Evolutionary conservation across 306 rosid genomes (phyloP).

Genomic region (Malus sieversii): DNA sequence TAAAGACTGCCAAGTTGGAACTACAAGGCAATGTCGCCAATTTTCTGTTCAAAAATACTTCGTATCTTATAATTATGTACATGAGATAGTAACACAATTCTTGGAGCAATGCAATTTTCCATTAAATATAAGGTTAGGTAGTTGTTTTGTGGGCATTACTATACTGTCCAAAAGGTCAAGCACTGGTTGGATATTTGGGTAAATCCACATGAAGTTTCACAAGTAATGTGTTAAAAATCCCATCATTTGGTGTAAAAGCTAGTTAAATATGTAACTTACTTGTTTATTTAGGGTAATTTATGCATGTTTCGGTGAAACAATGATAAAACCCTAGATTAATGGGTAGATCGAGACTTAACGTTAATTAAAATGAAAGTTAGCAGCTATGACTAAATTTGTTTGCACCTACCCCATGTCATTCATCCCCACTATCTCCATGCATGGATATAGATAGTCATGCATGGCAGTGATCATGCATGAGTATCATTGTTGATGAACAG

Average conservation of each 20-base stretch:
- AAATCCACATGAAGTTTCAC: neutral
- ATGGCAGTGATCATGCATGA: neutral
- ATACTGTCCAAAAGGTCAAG: neutral
- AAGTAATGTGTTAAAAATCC: neutral
- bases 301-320: neutral
- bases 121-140: neutral
- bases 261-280: neutral
- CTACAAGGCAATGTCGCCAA: neutral
- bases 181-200: neutral
- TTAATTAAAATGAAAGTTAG: neutral
- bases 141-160: neutral
- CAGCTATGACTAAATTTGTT: neutral
- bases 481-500: neutral
- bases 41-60: neutral
- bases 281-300: neutral
- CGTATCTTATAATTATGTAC: neutral
- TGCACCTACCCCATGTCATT: neutral
- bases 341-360: neutral
- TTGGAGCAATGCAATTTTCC: neutral
- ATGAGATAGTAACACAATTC: neutral
- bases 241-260: neutral
- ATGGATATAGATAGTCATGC: neutral
- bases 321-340: neutral
- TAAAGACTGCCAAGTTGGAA: constrained; percentile 1
- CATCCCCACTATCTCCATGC: neutral